Conservation (phyloP, 192 early-diverging fungal genomes). For the Backusella liffmaniae region DNA sequence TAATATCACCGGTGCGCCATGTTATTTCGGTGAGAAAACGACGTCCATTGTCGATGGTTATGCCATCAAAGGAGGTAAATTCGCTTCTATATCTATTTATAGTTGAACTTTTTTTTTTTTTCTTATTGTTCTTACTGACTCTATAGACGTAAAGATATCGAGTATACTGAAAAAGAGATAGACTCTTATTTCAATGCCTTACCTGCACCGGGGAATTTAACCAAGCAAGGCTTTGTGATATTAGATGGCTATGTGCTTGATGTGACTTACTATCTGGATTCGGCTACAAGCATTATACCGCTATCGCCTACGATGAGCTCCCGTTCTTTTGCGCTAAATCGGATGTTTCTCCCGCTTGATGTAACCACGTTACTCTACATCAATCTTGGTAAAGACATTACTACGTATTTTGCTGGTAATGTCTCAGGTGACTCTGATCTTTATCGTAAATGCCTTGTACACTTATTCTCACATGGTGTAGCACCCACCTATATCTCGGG, state of each 20-base stretch:
- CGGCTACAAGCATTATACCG: constrained; percentile 25
- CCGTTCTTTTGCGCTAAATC: constrained; percentile 29
- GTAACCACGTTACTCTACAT: constrained; percentile 31
- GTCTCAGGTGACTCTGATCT: constrained; percentile 19
- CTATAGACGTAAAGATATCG: constrained; percentile 24
- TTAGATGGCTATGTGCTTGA: constrained; percentile 36
- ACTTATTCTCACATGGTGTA: constrained; percentile 33
- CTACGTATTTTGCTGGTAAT: constrained; percentile 29
- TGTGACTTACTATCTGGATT: constrained; percentile 35
- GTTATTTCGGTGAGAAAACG: constrained; percentile 13
- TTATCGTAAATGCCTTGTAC: constrained; percentile 23
- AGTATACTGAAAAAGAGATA: constrained; percentile 20
- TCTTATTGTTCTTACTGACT: constrained; percentile 12
- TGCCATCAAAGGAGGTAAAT: constrained; percentile 37
- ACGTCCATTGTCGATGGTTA: neutral
- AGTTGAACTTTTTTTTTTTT: neutral
- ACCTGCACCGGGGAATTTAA: constrained; percentile 3
- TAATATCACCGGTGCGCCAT: constrained; percentile 32
- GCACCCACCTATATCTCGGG: constrained; percentile 3
- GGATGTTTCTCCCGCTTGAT: constrained; percentile 36
- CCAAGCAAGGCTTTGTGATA: constrained; percentile 26
- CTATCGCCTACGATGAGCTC: constrained; percentile 22
- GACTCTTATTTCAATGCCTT: constrained; percentile 14
- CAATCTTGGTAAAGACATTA: constrained; percentile 36
- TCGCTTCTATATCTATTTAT: neutral